Conservation (phyloP, 139 green algal genomes). For the Bryopsis sp. region DNA sequence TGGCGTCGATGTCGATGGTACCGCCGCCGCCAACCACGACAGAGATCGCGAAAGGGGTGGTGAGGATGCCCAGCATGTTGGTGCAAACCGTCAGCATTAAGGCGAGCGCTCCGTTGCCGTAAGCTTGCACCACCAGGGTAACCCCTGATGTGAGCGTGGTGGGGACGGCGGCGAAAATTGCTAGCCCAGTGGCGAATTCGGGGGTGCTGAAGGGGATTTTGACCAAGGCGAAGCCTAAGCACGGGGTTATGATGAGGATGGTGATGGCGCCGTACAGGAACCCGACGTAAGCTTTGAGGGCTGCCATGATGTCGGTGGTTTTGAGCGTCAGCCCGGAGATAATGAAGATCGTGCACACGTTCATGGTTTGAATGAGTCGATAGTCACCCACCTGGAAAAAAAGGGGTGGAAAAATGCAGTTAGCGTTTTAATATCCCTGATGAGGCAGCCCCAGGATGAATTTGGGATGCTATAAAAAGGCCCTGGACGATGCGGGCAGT, state of each 20-base stretch:
- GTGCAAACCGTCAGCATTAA: conserved; percentile 66
- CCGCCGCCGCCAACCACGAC: conserved; percentile 37
- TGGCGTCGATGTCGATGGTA: conserved; percentile 40
- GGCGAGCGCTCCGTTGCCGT: conserved; percentile 66
- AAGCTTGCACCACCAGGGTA: conserved; percentile 43
- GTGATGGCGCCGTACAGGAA: conserved; percentile 40
- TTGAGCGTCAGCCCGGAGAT: conserved; percentile 64
- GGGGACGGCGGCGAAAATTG: conserved; percentile 69
- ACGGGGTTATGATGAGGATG: conserved; percentile 60
- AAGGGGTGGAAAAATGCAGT: no score
- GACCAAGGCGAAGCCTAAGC: conserved; percentile 52
- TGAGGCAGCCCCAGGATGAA: no score
- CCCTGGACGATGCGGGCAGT: no score
- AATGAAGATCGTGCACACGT: conserved; percentile 54
- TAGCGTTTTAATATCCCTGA: no score
- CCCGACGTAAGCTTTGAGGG: conserved; percentile 36
- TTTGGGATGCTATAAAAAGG: no score
- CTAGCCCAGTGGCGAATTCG: conserved; percentile 63
- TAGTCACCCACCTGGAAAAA: conserved; percentile 25
- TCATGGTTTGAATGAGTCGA: conserved; percentile 43
- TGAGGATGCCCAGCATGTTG: conserved; percentile 73
- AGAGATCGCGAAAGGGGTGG: conserved; percentile 48
- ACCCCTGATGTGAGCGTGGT: conserved; percentile 74
- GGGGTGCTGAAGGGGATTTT: conserved; percentile 39
- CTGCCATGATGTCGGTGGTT: conserved; percentile 46